Percentiles rank a stretch among this genome's conserved stretches.
Conservation (phyloP, 2,329 filamentous ascomycete species). For the Epichloe coenophiala region DNA sequence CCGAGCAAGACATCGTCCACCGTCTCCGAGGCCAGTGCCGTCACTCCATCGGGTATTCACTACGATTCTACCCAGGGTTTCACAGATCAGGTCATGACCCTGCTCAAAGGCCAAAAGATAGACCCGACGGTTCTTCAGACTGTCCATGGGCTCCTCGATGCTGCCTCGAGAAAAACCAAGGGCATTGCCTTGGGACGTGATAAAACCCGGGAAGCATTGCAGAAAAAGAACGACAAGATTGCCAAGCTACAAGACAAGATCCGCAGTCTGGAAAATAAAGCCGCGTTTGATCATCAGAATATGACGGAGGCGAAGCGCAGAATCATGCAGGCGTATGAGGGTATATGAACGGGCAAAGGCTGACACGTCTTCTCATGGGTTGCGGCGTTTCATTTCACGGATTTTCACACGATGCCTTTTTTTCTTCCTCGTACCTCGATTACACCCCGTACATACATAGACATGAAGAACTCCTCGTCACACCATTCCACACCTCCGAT, state of each 20-base stretch:
- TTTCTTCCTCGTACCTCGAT: too few relatives aligned
- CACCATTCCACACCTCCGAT: too few relatives aligned
- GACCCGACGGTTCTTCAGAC: constrained; percentile 20
- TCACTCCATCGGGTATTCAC: constrained; percentile 7
- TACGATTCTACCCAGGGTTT: constrained; percentile 18
- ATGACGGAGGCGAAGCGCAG: constrained; percentile 24
- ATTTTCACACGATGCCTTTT: too few relatives aligned
- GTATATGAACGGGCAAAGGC: constrained; percentile 16
- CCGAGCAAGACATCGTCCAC: background rate
- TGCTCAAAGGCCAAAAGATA: constrained; percentile 32
- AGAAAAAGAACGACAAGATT: constrained; percentile 42
- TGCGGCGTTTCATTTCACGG: too few relatives aligned
- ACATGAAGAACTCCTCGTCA: too few relatives aligned
- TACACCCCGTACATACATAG: too few relatives aligned
- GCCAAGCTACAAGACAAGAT: constrained; percentile 24
- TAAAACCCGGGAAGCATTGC: constrained; percentile 46
- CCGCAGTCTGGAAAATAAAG: constrained; percentile 25
- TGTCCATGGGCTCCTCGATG: constrained; percentile 34
- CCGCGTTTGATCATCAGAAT: constrained; percentile 17
- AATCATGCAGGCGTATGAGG: constrained; percentile 24
- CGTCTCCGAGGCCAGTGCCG: background rate
- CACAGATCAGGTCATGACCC: constrained; percentile 32
- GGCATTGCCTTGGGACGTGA: constrained; percentile 55
- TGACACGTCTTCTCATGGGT: too few relatives aligned
- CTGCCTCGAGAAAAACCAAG: constrained; percentile 41